A percentile compares a stretch with the other conserved stretches of the same genome.
phyloP scores from a whole-genome alignment of 805 yeast species.

The Candida pseudofarinosa region DNA sequence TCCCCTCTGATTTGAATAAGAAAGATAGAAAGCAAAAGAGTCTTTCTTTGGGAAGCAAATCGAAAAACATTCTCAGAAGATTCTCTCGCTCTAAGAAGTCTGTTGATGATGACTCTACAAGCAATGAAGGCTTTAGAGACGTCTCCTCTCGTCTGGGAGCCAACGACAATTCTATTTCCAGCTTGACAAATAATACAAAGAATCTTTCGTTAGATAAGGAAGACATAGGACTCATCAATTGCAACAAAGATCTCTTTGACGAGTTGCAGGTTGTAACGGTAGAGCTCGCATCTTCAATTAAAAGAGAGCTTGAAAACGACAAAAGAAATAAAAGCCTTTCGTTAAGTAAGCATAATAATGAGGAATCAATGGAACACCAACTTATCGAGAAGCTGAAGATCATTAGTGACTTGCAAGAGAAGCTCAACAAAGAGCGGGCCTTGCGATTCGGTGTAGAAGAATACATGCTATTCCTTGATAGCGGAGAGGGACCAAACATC shows the following conservation, averaged over 20 bases:
- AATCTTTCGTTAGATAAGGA: constrained; percentile 46
- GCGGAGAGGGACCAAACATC: constrained; percentile 49
- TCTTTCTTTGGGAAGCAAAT: constrained; percentile 23
- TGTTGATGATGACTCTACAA: constrained; percentile 9
- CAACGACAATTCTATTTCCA: neutral
- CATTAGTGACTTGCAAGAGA: constrained; percentile 51
- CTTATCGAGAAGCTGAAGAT: constrained; percentile 13
- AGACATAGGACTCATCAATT: constrained; percentile 58
- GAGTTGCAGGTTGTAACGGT: constrained; percentile 67
- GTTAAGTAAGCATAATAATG: constrained; percentile 1
- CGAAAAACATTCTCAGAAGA: constrained; percentile 30
- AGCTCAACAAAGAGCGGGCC: constrained; percentile 60
- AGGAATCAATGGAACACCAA: constrained; percentile 5
- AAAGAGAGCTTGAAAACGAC: constrained; percentile 59
- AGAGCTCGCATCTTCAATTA: constrained; percentile 69
- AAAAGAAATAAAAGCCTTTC: constrained; percentile 17
- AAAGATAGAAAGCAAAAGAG: constrained; percentile 16
- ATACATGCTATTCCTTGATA: constrained; percentile 53
- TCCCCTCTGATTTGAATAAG: constrained; percentile 4
- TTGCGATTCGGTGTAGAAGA: constrained; percentile 70
- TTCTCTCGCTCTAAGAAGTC: constrained; percentile 27
- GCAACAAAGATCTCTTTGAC: constrained; percentile 53
- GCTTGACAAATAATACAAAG: constrained; percentile 4
- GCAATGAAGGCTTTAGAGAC: constrained; percentile 7
- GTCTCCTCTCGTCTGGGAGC: constrained; percentile 6